Evolutionary conservation across 768 basidiomycete genomes (phyloP).

Genomic region (Rhizopogon roseolus): DNA sequence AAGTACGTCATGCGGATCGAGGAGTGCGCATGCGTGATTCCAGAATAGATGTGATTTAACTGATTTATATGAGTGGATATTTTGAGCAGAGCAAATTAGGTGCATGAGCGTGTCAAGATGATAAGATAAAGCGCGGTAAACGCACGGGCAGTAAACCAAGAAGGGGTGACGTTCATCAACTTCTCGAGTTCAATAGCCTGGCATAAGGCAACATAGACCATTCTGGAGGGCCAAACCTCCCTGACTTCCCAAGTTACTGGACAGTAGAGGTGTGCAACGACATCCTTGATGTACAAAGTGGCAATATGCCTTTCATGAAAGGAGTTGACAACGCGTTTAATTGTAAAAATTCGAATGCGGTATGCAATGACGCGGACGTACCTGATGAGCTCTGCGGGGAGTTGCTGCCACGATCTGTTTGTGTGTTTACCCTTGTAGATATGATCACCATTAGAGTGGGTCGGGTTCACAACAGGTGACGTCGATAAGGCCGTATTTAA

Average conservation of each 20-base stretch:
- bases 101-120: slow-evolving; percentile 9
- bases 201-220: slow-evolving; percentile 59
- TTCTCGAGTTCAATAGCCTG: slow-evolving; percentile 57
- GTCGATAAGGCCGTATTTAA: slow-evolving; percentile 6
- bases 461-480: slow-evolving; percentile 21
- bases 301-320: slow-evolving; percentile 17
- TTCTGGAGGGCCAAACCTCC: slow-evolving; percentile 55
- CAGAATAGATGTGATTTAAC: slow-evolving; percentile 71
- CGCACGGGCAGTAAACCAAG: slow-evolving; percentile 60
- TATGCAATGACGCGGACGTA: slow-evolving; percentile 32
- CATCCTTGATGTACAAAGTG: slow-evolving; percentile 53
- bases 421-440: slow-evolving; percentile 57
- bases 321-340: slow-evolving; percentile 5
- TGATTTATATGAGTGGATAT: slow-evolving; percentile 16
- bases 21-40: slow-evolving; percentile 53
- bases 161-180: slow-evolving; percentile 57
- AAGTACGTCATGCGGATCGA: slow-evolving; percentile 60
- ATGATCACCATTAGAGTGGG: slow-evolving; percentile 17
- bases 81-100: background rate
- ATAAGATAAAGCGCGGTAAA: slow-evolving; percentile 9
- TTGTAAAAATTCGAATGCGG: slow-evolving; percentile 1
- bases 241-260: slow-evolving; percentile 46
- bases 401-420: slow-evolving; percentile 55
- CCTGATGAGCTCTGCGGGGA: slow-evolving; percentile 60
- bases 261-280: slow-evolving; percentile 36